A percentile compares a stretch with the other conserved stretches of the same genome.
These are phyloP conservation scores for Ustilaginoidea virens DNA, from an alignment of 2,329 filamentous ascomycete genomes.

Conservation along the genomic window DNA sequence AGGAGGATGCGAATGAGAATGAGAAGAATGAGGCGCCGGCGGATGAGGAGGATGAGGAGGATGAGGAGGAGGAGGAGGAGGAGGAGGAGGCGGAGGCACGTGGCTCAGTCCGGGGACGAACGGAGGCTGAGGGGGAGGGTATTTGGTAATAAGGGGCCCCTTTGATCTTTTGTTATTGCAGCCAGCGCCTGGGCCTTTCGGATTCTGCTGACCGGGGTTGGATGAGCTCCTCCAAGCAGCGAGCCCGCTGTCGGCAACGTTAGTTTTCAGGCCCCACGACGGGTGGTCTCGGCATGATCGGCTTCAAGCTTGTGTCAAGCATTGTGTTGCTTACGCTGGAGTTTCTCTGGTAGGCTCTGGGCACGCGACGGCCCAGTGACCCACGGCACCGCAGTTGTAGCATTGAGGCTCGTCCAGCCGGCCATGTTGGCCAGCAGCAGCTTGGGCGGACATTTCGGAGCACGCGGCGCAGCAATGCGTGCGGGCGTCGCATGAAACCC, in stretches of 20 bases:
- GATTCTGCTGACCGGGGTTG: slow-evolving; percentile 10
- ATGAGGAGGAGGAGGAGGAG: slow-evolving; percentile 8
- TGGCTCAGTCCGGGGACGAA: slow-evolving; percentile 6
- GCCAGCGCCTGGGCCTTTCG: slow-evolving; percentile 14
- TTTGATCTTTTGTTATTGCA: slow-evolving; percentile 16
- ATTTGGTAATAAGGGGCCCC: slow-evolving; percentile 20
- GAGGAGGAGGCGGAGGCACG: slow-evolving; percentile 11
- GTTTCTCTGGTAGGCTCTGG: slow-evolving; percentile 31
- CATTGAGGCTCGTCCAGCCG: slow-evolving; percentile 25
- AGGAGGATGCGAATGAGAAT: slow-evolving; percentile 7
- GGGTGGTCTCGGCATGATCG: not conserved
- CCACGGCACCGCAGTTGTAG: slow-evolving; percentile 36
- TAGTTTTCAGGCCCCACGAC: slow-evolving; percentile 1
- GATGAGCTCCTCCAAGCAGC: slow-evolving; percentile 20
- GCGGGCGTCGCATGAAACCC: no score
- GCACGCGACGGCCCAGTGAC: slow-evolving; percentile 38
- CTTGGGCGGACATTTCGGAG: not conserved
- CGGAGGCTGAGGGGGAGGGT: slow-evolving; percentile 12
- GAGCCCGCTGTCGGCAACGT: slow-evolving; percentile 16
- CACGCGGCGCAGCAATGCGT: not conserved
- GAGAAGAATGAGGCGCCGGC: slow-evolving; percentile 11
- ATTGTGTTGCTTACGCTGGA: slow-evolving; percentile 38
- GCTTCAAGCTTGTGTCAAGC: no score
- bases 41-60: slow-evolving; percentile 5
- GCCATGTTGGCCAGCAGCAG: slow-evolving; percentile 11